phyloP scores from a whole-genome alignment of 2,329 filamentous ascomycete species.

The Xylariaceae sp. region DNA sequence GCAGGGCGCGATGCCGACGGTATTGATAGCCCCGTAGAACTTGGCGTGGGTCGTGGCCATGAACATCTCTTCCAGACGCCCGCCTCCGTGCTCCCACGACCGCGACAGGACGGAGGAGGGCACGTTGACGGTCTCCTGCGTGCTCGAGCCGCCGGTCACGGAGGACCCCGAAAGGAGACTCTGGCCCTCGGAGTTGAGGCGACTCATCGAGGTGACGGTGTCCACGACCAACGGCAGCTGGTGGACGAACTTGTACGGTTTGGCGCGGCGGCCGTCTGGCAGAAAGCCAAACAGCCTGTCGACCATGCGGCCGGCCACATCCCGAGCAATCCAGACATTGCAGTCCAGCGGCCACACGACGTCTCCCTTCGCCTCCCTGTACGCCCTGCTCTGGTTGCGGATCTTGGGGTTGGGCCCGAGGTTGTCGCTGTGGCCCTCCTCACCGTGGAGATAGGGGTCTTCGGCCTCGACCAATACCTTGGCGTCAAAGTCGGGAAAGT shows the following conservation, averaged over 20 bases:
- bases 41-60: slow-evolving; percentile 91
- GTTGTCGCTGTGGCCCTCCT: slow-evolving; percentile 41
- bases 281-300: slow-evolving; percentile 70
- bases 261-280: slow-evolving; percentile 37
- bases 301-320: slow-evolving; percentile 80
- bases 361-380: slow-evolving; percentile 79
- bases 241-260: slow-evolving; percentile 84
- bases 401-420: slow-evolving; percentile 98
- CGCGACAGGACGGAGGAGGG: slow-evolving; percentile 20
- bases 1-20: slow-evolving; percentile 82
- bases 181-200: slow-evolving; percentile 19
- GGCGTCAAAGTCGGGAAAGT: slow-evolving; percentile 67
- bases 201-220: slow-evolving; percentile 34
- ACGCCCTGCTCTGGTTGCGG: slow-evolving; percentile 88
- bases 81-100: slow-evolving; percentile 51
- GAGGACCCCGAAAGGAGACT: slow-evolving; percentile 28
- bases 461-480: slow-evolving; percentile 74
- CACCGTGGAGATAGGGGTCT: slow-evolving; percentile 59
- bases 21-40: slow-evolving; percentile 97
- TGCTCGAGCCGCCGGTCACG: slow-evolving; percentile 23
- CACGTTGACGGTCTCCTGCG: slow-evolving; percentile 23
- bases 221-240: slow-evolving; percentile 89
- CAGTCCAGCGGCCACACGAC: slow-evolving; percentile 94
- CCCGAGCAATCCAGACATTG: slow-evolving; percentile 83
- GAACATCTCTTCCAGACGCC: slow-evolving; percentile 87